Evolutionary conservation across 805 yeast species (phyloP), one percentile per base, ranked within the genome.

Genomic region (Hanseniaspora opuntiae): DNA sequence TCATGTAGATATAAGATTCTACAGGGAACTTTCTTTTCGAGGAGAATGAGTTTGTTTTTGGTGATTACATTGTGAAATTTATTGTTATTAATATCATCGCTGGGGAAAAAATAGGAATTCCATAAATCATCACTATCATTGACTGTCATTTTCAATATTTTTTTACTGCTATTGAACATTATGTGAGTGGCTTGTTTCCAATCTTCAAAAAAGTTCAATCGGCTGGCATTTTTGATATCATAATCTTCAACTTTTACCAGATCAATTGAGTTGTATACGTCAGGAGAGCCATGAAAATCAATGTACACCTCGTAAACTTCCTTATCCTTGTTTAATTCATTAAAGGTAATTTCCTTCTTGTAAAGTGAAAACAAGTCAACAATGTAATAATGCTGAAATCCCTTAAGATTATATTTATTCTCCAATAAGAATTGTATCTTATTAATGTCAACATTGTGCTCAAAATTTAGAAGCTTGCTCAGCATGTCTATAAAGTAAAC

Each of bases 181-280:
- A 87, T 77, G 61, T 74, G 86, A 60, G 87, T 79, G 4, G 87
- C 76, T 62, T 90, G 97, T 61, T 93, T 90, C 63, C 87, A 68
- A 56, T 80, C 38, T 30, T 51, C 54, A 44, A 51, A 51, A 30
- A 51, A 51, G n/a, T 44, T 41, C 17, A 44, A 16, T 20, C 54
- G 36, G 14, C 20, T 35, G 1, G 10, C 12, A 37, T 51, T 51
- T 30, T 51, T 51, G n/a, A 1, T 44, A 12, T 25, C 24, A n/a
- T 33, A 51, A 10, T 44, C 38, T 8, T 12, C 20, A 17, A 44
- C 45, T 7, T 19, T 4, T 20, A 51, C 38, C 6, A 37, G 11
- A n/a, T 44, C 22, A 19, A 44, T 12, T 5, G 35, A 19, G 5
- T 44, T 30, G 20, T 32, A 30, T 12, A 11, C 11, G 17, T 32